Conservation (phyloP, 2,329 filamentous ascomycete genomes). For the Monosporascus sp. region DNA sequence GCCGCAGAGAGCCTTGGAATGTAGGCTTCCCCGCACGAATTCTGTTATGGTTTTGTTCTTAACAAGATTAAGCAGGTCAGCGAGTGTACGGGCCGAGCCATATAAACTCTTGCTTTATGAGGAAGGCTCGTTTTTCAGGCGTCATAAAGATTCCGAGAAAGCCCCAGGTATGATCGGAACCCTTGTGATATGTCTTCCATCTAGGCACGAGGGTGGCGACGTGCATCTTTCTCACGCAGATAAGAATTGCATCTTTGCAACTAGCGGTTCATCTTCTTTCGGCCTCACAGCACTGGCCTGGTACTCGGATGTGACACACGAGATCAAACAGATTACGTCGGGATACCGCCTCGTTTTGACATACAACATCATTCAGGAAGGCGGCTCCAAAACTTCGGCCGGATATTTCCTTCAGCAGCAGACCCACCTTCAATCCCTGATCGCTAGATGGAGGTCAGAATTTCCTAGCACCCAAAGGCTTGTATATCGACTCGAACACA, state of each 20-base stretch:
- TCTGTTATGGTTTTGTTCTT: not conserved
- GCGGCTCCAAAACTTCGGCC: constrained; percentile 6
- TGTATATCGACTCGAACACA: constrained; percentile 16
- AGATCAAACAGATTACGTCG: constrained; percentile 35
- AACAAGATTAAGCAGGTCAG: not conserved
- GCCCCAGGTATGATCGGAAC: constrained; percentile 41
- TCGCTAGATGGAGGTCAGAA: constrained; percentile 7
- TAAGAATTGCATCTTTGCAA: constrained; percentile 25
- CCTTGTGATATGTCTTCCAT: constrained; percentile 40
- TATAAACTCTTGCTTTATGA: constrained; percentile 43
- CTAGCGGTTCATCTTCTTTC: constrained; percentile 24
- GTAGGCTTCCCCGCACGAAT: not conserved
- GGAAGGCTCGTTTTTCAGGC: constrained; percentile 40
- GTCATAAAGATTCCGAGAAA: constrained; percentile 41
- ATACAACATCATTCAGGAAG: constrained; percentile 40
- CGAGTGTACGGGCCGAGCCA: constrained; percentile 22
- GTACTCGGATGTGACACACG: constrained; percentile 46
- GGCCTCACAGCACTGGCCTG: constrained; percentile 29
- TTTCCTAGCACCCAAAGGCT: not conserved
- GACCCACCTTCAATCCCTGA: constrained; percentile 3
- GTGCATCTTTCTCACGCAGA: constrained; percentile 32
- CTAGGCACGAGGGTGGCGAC: constrained; percentile 37
- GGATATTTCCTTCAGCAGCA: constrained; percentile 8
- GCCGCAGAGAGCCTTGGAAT: constrained; percentile 25
- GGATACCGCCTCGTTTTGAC: constrained; percentile 42